Base-by-base conservation (phyloP, 345 rosid genomes). In the Camelina sativa region DNA sequence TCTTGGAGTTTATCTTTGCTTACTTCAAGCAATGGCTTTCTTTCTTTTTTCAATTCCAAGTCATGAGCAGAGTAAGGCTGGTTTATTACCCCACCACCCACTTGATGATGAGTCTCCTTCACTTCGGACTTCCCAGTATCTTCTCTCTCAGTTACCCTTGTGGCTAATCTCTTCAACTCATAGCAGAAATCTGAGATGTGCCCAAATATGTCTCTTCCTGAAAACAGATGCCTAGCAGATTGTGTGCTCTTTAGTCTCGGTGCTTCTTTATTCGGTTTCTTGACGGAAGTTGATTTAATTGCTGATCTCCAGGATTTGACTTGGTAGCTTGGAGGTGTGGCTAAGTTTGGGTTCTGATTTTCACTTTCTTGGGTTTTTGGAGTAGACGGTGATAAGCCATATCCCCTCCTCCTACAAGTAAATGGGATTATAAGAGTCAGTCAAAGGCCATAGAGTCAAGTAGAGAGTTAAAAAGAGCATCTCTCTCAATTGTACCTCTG, bases 101-200 rank as follows among this genome's bases (percentile, higher is more conserved):
- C 62, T 67, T 76, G 76, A 71, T 77, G 76, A 68, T 62, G 80
- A 62, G 12, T 82, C 73, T 73, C 81, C 53, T 65, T 78, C 74
- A 58, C 69, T 41, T 76, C 62, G 52, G 38, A 15, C 52, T 77
- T 85, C 32, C 75, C 86, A 15, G 46, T 74, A 37, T 60, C 72
- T 68, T 89, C 98, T 71, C 84, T 85, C 78, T 86, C 96, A 78
- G 82, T 89, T 3, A 84, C 82, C 64, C 91, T 85, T 7, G 82
- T 81, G 0, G 97, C 92, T 76, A 95, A 64, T 74, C 85, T 90
- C 96, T 90, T 90, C 78, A 92, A 57, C 68, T 89, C 97, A 41
- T 80, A 84, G 80, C 96, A 92, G 48, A 95, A 92, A 40, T 92
- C 98, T 1, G 89, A 82, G 65, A 95, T 88, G 69, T 92, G 99